phyloP scores from a whole-genome alignment of 768 basidiomycete species.

The Sporobolomyces roseus region DNA sequence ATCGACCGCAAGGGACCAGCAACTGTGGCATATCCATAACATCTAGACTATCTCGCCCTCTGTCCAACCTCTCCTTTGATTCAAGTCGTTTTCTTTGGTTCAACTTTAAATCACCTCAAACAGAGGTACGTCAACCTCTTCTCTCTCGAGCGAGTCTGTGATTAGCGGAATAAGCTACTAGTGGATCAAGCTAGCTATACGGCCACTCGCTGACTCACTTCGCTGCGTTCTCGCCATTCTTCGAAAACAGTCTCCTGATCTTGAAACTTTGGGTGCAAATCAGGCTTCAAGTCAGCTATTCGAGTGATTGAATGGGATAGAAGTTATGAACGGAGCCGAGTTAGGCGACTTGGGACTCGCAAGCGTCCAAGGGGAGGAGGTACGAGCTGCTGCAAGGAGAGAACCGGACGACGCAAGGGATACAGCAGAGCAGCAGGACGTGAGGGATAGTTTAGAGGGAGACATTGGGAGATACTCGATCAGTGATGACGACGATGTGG shows the following conservation, averaged over 20 bases:
- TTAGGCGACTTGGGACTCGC: constrained; percentile 24
- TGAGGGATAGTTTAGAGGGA: constrained; percentile 27
- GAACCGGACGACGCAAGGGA: constrained; percentile 4
- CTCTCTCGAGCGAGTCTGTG: neutral
- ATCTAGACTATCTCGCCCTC: neutral
- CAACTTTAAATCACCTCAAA: no score
- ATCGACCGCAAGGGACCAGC: neutral
- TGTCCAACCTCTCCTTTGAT: no score
- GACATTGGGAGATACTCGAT: constrained; percentile 1
- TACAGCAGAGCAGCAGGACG: constrained; percentile 13
- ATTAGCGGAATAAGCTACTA: no score
- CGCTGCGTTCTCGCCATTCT: no score
- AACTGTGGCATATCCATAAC: constrained; percentile 17
- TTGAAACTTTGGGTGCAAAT: no score
- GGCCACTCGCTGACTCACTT: no score
- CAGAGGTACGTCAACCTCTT: neutral
- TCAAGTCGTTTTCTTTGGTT: no score
- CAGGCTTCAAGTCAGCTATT: neutral
- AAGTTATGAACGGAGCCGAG: constrained; percentile 18
- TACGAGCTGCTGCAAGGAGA: no score
- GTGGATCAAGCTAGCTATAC: no score
- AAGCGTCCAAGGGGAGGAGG: neutral
- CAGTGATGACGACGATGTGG: neutral
- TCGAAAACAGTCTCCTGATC: no score
- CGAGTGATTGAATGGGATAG: constrained; percentile 29